Conservation (phyloP, 768 basidiomycete genomes). For the Coprinellus micaceus region DNA sequence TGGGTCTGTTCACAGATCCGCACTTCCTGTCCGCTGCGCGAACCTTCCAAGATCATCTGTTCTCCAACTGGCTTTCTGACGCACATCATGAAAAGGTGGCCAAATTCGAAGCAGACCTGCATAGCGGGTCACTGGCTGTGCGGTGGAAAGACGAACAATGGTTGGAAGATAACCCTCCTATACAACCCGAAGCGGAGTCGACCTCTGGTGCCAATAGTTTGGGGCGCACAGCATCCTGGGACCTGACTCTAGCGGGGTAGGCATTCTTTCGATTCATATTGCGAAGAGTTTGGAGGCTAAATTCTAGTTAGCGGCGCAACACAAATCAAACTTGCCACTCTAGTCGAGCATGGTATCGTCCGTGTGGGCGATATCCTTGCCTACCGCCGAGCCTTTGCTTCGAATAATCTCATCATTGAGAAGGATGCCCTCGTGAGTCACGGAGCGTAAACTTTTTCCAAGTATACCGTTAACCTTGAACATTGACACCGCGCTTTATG, state of each 20-base stretch:
- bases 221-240: slow-evolving; percentile 12
- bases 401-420: slow-evolving; percentile 38
- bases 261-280: slow-evolving; percentile 7
- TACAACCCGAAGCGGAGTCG: slow-evolving; percentile 8
- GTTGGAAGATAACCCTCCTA: slow-evolving; percentile 39
- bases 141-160: slow-evolving; percentile 66
- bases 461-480: not conserved
- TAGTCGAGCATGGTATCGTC: slow-evolving; percentile 43
- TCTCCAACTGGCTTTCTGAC: slow-evolving; percentile 46
- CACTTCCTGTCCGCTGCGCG: slow-evolving; percentile 52
- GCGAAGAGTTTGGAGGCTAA: not conserved
- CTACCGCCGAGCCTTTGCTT: slow-evolving; percentile 47
- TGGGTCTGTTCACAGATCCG: slow-evolving; percentile 44
- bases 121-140: slow-evolving; percentile 44
- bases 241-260: slow-evolving; percentile 28
- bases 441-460: not conserved
- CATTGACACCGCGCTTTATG: not conserved
- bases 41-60: slow-evolving; percentile 61
- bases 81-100: slow-evolving; percentile 38
- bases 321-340: slow-evolving; percentile 41
- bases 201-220: not conserved
- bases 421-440: slow-evolving; percentile 51
- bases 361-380: slow-evolving; percentile 53
- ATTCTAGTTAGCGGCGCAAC: slow-evolving; percentile 30
- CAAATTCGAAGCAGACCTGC: slow-evolving; percentile 41